Base-by-base conservation (phyloP, 1,284 basidiomycete species). In the Moesziomyces aphidis region DNA sequence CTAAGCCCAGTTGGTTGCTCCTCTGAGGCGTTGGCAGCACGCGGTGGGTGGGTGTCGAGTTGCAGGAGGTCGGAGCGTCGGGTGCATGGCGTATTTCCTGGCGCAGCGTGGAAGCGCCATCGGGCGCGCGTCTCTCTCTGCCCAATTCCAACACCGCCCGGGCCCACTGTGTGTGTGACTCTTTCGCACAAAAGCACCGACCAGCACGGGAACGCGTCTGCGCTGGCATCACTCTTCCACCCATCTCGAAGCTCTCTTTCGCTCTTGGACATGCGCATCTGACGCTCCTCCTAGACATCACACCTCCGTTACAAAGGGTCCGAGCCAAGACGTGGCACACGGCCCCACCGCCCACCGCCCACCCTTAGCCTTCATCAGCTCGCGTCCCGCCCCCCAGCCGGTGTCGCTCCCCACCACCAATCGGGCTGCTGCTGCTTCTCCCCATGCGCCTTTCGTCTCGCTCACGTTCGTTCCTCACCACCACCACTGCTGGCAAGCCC, bases 381-480 rank as follows among this genome's bases (percentile, higher is more conserved):
- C 24, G 28, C 31, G 53, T 50, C 31, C 31, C 31, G 31, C 31
- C 8, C 31, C 31, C 31, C 13, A 34, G 31, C 31, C 31, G 31
- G 31, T 34, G 31, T 34, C 31, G 31, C 31, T 34, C 31, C 31
- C 31, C 31, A 34, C 13, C 31, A 34, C 31, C 31, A 34, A 13
- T 8, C 31, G 31, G 21, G n/a, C 50, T 42, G 28, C 50, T 42
- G 28, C 43, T 23, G 46, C n/a, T 17, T 17, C 17, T 26, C 58
- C 58, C 53, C 58, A 71, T 71, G 68, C 68, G 58, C 57, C 19
- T 61, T 61, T 48, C 62, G 47, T n/a, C 48, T 22, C 50, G 50
- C 34, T 15, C 62, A 59, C 58, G 58, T 6, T 44, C 44, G 50
- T 22, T 59, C 43, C 17, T 60, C 24, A 39, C 39, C 34, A 51